Conservation (phyloP, 495 filamentous ascomycete genomes). For the Aspergillus carlsbadensis region DNA sequence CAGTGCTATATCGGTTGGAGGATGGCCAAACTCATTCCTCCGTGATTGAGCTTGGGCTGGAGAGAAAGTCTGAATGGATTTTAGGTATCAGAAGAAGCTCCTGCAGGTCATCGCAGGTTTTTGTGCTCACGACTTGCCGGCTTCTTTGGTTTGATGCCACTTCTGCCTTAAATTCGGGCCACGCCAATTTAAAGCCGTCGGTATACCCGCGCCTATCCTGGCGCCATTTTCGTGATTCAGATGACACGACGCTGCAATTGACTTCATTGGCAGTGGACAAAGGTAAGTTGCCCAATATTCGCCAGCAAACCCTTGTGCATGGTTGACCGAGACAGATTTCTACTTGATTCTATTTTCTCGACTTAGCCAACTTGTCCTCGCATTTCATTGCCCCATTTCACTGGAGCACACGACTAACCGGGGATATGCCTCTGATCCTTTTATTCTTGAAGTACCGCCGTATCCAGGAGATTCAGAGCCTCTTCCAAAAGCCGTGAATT, state of each 20-base stretch:
- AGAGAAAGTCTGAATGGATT: slow-evolving; percentile 49
- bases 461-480: slow-evolving; percentile 8
- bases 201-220: slow-evolving; percentile 35
- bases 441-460: slow-evolving; percentile 37
- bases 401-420: slow-evolving; percentile 16
- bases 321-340: slow-evolving; percentile 18
- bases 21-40: slow-evolving; percentile 19
- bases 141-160: slow-evolving; percentile 39
- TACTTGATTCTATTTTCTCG: slow-evolving; percentile 47
- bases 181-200: slow-evolving; percentile 11
- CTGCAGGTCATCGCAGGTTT: slow-evolving; percentile 48
- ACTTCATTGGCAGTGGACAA: slow-evolving; percentile 29
- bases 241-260: slow-evolving; percentile 44
- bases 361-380: slow-evolving; percentile 34
- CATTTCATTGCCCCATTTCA: slow-evolving; percentile 33
- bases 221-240: slow-evolving; percentile 45
- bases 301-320: background rate
- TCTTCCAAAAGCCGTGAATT: slow-evolving; percentile 8
- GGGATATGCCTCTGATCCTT: slow-evolving; percentile 38
- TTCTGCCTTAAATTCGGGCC: background rate
- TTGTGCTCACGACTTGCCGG: slow-evolving; percentile 53
- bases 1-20: slow-evolving; percentile 38
- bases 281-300: slow-evolving; percentile 23
- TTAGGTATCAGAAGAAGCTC: slow-evolving; percentile 50
- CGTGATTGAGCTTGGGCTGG: slow-evolving; percentile 35